Conservation (phyloP, 345 rosid genomes). For the Draba incana region DNA sequence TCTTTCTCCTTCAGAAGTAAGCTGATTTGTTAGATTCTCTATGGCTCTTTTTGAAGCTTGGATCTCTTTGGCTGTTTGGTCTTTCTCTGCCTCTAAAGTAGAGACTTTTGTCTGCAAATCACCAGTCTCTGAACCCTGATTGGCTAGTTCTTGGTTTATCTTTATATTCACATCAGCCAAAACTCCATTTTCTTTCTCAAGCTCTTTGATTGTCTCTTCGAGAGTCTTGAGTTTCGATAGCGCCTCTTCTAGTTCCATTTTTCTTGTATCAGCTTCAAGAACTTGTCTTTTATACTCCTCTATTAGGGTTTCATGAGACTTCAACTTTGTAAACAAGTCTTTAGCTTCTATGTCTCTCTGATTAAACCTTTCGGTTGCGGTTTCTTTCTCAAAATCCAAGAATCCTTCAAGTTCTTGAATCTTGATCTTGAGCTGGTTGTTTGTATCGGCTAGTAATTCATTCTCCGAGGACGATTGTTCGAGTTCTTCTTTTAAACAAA, state of each 20-base stretch:
- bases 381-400: slow-evolving; percentile 46
- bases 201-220: slow-evolving; percentile 60
- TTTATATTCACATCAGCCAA: slow-evolving; percentile 77
- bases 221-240: slow-evolving; percentile 52
- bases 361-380: slow-evolving; percentile 40
- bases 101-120: slow-evolving; percentile 59
- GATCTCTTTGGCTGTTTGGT: slow-evolving; percentile 63
- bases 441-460: slow-evolving; percentile 64
- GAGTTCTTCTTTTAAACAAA: slow-evolving; percentile 68
- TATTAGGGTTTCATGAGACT: slow-evolving; percentile 53
- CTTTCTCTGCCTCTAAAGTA: slow-evolving; percentile 56
- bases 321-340: slow-evolving; percentile 58
- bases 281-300: slow-evolving; percentile 54
- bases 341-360: slow-evolving; percentile 61
- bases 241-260: slow-evolving; percentile 64
- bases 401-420: slow-evolving; percentile 72
- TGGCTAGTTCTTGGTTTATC: slow-evolving; percentile 70
- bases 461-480: slow-evolving; percentile 62
- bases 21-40: slow-evolving; percentile 60
- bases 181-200: slow-evolving; percentile 68
- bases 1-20: slow-evolving; percentile 64
- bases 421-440: slow-evolving; percentile 66
- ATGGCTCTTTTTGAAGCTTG: slow-evolving; percentile 54
- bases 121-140: slow-evolving; percentile 52
- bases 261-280: slow-evolving; percentile 56